Evolutionary conservation across 2,329 filamentous ascomycete genomes (phyloP), one percentile per base, ranked within the genome.

Genomic region (Epichloe amarillans): DNA sequence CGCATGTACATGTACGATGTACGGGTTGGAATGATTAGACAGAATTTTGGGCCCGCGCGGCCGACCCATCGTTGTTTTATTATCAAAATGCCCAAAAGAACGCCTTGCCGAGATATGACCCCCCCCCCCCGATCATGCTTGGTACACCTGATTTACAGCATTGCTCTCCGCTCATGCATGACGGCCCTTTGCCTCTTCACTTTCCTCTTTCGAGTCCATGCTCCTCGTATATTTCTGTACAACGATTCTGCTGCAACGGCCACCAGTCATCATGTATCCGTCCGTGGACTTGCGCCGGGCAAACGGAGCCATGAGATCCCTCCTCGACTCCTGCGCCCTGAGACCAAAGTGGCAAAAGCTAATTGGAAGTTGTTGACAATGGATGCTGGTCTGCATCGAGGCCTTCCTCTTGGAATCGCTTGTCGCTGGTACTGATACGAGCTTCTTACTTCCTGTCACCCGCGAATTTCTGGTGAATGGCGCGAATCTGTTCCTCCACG

Each of bases 401-500:
- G 14, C 3, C 3, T 35, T 19, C 15, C 46, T 38, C 8, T 47
- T 2, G 1, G 5, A 3, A 3, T 41, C 6, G 8, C 3, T 47
- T 21, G 7, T 47, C 3, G 36, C 12, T 36, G n/a, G 14, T 23
- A 6, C 19, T 35, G 38, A n/a, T 19, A 35, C 11, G 14, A 21
- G n/a, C 30, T 6, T 30, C 33, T 46, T 35, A 67, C 59, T 65
- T 67, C 60, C 63, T 68, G 7, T 66, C 53, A 3, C 38, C 63
- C 7, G 64, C 66, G 63, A 78, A 79, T 56, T 72, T 76, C 56
- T 79, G 72, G 54, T 79, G 75, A 40, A 80, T 79, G 3, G 73
- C 73, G 14, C 84, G 76, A 55, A 95, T 88, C 69, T 95, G 88
- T 65, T 94, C 88, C 63, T 93, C 85, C 38, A 95, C 82, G 62